These are phyloP conservation scores for Aspergillus hortae DNA, from an alignment of 2,329 filamentous ascomycete genomes.

Conservation along the genomic window DNA sequence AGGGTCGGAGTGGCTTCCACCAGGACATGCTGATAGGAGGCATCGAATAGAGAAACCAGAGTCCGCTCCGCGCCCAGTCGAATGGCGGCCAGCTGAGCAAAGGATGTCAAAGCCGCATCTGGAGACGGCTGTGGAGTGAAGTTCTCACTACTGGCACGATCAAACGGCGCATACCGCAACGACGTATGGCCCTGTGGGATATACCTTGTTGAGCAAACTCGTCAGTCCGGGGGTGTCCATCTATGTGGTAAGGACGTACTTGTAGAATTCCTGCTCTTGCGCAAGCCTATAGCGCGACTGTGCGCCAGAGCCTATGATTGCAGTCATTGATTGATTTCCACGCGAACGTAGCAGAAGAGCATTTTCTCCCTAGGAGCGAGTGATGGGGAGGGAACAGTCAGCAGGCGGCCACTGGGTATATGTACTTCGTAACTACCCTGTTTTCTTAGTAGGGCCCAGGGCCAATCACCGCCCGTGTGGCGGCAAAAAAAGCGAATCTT, in stretches of 20 bases:
- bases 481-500: too few relatives aligned
- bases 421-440: too few relatives aligned
- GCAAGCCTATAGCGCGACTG: constrained; percentile 5
- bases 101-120: constrained; percentile 43
- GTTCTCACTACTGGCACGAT: constrained; percentile 6
- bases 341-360: too few relatives aligned
- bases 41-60: constrained; percentile 53
- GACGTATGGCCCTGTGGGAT: constrained; percentile 18
- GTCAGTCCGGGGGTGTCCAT: constrained; percentile 9
- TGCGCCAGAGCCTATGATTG: not conserved
- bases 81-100: constrained; percentile 49
- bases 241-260: constrained; percentile 8
- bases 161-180: constrained; percentile 9
- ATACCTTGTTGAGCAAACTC: constrained; percentile 18
- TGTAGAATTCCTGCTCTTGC: constrained; percentile 22
- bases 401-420: too few relatives aligned
- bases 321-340: not conserved
- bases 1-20: constrained; percentile 49
- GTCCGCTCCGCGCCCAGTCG: constrained; percentile 43
- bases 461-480: too few relatives aligned
- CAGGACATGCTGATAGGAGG: constrained; percentile 47
- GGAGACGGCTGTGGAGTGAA: constrained; percentile 24
- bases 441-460: too few relatives aligned
- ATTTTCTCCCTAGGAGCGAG: too few relatives aligned
- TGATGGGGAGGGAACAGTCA: too few relatives aligned